Base-by-base conservation (phyloP, 148 eudicot species). In the Vaccinium vitisidaea region DNA sequence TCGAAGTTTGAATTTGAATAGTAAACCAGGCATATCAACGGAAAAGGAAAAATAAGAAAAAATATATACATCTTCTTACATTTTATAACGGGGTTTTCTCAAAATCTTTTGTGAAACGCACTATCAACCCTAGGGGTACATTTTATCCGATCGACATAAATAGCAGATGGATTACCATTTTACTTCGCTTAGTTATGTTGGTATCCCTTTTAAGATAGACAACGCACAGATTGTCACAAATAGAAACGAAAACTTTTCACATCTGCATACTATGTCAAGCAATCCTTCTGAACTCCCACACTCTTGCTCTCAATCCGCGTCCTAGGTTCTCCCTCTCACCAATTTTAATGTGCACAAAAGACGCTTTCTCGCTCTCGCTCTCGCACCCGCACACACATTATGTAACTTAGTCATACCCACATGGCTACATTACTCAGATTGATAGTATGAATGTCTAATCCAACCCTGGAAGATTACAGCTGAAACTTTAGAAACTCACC, bases 401-500 rank as follows among this genome's bases (percentile, higher is more conserved):
- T 63, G 30, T n/a, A 27, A 63, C 70, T 63, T 61, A 61, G 69
- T n/a, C 25, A 19, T 65, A 65, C 71, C 30, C 8, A 65, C 14
- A 23, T 10, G 71, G 14, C 32, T 65, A 65, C 71, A 23, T 23
- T n/a, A 65, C 5, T 23, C 30, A 65, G 23, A 25, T 65, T 65
- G 30, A 23, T n/a, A 23, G 71, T 25, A 9, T 10, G 23, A 65
- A 23, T 65, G 71, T 65, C 30, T 49, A 49, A 75, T 12, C 52
- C 18, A 39, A 13, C 54, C 46, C 46, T 55, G 18, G 30, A 21
- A 80, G 32, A 80, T 61, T 11, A 21, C 21, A 83, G 30, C 32
- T 75, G 69, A 61, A 52, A 86, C 77, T 65, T 36, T 21, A 71
- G 61, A 86, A 43, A 87, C 96, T 85, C 79, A 96, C 98, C 98